Evolutionary conservation across 78 protist genomes (phyloP).

Genomic region (Dictyostelium discoideum): DNA sequence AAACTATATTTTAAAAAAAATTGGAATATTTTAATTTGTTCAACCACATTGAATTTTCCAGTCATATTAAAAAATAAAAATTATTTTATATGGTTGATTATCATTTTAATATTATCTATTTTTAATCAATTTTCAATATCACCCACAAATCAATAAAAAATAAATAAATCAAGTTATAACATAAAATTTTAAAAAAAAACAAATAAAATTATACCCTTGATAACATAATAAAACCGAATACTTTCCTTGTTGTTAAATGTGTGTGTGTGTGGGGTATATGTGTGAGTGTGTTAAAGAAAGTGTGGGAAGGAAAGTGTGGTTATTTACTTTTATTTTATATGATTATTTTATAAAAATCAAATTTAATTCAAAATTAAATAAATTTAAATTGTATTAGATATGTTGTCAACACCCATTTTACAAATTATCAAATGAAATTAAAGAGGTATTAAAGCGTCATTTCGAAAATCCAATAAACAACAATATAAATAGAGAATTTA

Average conservation of each 20-base stretch:
- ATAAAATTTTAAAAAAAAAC: background rate
- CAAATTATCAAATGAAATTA: background rate
- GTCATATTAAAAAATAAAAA: no score
- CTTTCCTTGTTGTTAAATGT: background rate
- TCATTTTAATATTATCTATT: no score
- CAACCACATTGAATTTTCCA: no score
- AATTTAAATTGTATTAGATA: background rate
- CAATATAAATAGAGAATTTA: background rate
- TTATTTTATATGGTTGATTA: no score
- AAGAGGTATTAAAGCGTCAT: background rate
- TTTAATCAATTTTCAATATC: no score
- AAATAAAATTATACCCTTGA: background rate
- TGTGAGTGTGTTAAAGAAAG: background rate
- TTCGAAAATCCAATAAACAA: background rate
- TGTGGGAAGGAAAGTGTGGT: background rate
- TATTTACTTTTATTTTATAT: background rate
- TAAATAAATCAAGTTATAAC: background rate
- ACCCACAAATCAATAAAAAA: background rate
- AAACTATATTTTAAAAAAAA: no score
- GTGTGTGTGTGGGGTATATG: background rate
- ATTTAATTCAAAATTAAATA: constrained; percentile 3
- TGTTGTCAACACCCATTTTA: constrained; percentile 4
- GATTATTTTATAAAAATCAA: background rate
- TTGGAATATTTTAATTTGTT: no score
- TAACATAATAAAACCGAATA: background rate